phyloP scores from a whole-genome alignment of 345 rosid species.

The Eucalyptus dawsonii region DNA sequence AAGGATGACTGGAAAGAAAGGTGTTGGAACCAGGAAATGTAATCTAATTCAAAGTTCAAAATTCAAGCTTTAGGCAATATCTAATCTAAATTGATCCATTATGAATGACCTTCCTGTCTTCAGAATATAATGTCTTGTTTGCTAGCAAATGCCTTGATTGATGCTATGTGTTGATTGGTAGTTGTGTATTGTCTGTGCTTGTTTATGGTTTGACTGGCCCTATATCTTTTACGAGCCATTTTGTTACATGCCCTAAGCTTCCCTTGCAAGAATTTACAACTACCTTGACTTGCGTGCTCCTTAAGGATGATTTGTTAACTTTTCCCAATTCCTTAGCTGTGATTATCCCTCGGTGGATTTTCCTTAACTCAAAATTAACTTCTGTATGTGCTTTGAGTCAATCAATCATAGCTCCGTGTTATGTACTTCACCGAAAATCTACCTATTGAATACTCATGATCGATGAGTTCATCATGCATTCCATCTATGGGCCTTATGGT shows the following conservation, averaged over 20 bases:
- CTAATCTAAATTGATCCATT: background rate
- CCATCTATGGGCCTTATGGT: background rate
- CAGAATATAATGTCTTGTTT: background rate
- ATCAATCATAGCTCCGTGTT: background rate
- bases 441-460: background rate
- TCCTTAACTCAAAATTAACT: background rate
- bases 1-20: background rate
- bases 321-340: background rate
- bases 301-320: background rate
- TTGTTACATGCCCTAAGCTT: background rate
- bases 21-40: background rate
- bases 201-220: background rate
- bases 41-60: background rate
- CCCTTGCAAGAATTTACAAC: background rate
- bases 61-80: background rate
- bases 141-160: background rate
- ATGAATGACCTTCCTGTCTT: background rate
- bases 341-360: background rate
- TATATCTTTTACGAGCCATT: background rate
- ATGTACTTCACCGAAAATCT: background rate
- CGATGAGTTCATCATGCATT: background rate
- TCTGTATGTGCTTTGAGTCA: background rate
- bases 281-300: background rate
- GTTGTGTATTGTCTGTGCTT: background rate
- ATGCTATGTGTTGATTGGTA: background rate